Base-by-base conservation (phyloP, 306 rosid species). In the Ceratonia siliqua region DNA sequence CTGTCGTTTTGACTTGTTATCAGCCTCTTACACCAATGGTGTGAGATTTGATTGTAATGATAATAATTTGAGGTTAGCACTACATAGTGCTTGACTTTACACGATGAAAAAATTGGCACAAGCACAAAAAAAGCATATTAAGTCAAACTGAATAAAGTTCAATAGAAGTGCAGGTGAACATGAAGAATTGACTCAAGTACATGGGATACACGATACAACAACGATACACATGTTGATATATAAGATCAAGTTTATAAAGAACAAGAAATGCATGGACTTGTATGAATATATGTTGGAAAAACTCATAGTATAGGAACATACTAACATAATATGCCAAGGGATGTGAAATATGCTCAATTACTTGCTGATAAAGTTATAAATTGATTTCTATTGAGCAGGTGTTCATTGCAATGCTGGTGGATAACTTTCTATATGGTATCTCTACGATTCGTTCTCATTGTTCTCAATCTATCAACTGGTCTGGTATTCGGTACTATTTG, bases 401-500 rank as follows among this genome's bases (percentile, higher is more conserved):
- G 25, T 95, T 92, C 82, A 82, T 95, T 43, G 98, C 99, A n/a
- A 62, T 95, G 85, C 28, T 95, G 84, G 99, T 90, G 62, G 99
- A 84, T 81, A 95, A 95, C 85, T 95, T 87, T 78, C 76, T 95
- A 20, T 95, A 95, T 82, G 93, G 98, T 15, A 2, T 95, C 79
- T 95, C 93, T 41, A 98, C 99, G 0, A 9, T 92, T 14, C 92
- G 98, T 63, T 95, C 99, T 43, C 98, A 95, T 82, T 87, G 90
- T 75, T 75, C 97, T 66, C 97, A 95, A 63, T 89, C 90, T 24
- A 95, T 95, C 83, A 95, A 90, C 62, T 95, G 99, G 99, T 95
- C 99, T 17, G 99, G 99, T 43, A 95, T 90, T 52, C 78, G 84
- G 38, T 95, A 95, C 73, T 78, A 95, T 84, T 83, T 95, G 77